phyloP scores from a whole-genome alignment of 768 basidiomycete genomes.

The Boletus bicolor region DNA sequence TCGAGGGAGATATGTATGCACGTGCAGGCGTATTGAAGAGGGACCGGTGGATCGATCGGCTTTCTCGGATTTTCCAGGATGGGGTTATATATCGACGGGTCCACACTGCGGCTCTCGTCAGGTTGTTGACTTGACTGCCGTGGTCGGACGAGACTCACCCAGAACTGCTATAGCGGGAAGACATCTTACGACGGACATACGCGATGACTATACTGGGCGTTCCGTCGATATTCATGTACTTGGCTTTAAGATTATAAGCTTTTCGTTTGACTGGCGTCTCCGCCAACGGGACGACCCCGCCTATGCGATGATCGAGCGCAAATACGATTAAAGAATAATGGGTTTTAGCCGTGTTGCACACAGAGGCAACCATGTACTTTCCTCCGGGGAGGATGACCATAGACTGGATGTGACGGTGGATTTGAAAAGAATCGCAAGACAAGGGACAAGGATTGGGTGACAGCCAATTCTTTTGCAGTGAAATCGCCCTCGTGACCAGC shows the following conservation, averaged over 20 bases:
- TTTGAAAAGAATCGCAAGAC: slow-evolving; percentile 23
- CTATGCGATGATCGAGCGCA: slow-evolving; percentile 49
- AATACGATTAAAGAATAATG: slow-evolving; percentile 53
- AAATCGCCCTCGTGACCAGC: slow-evolving; percentile 56
- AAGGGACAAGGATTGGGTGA: slow-evolving; percentile 35
- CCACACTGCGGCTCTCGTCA: slow-evolving; percentile 22
- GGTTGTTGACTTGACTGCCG: background rate
- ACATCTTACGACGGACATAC: slow-evolving; percentile 41
- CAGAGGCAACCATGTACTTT: slow-evolving; percentile 63
- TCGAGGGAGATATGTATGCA: slow-evolving; percentile 41
- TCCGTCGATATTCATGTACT: slow-evolving; percentile 49
- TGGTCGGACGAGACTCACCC: slow-evolving; percentile 11
- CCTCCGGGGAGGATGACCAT: slow-evolving; percentile 65
- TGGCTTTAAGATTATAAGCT: slow-evolving; percentile 57
- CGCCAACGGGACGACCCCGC: slow-evolving; percentile 45
- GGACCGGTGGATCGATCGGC: slow-evolving; percentile 42
- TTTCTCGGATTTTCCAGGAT: slow-evolving; percentile 32
- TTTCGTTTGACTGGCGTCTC: slow-evolving; percentile 47
- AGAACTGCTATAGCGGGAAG: slow-evolving; percentile 13
- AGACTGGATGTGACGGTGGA: slow-evolving; percentile 41
- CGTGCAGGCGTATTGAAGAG: slow-evolving; percentile 45
- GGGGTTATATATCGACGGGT: slow-evolving; percentile 32
- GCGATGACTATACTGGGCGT: slow-evolving; percentile 54
- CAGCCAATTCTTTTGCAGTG: slow-evolving; percentile 60
- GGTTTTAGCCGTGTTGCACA: slow-evolving; percentile 40